Base-by-base conservation (phyloP, 495 filamentous ascomycete species). In the Penicillium cataractarum region DNA sequence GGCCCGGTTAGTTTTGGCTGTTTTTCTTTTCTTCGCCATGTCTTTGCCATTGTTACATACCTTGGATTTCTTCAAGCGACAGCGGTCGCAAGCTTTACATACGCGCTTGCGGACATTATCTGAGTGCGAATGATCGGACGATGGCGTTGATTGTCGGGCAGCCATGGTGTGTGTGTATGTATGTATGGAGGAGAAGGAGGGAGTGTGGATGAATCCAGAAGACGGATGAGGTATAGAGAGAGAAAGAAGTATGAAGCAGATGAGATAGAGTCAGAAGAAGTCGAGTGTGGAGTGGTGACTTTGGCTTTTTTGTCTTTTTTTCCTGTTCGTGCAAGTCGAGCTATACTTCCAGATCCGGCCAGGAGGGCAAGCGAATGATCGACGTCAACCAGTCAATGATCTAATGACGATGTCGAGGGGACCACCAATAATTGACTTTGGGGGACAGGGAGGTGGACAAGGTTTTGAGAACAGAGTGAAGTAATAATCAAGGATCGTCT, bases 61-160 rank as follows among this genome's bases (percentile, higher is more conserved):
- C 80, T 88, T 88, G 69, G 83, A 87, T 70, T 88, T 88, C 73
- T 88, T 88, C 59, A 87, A 61, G 49, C 86, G 74, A 76, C 86
- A 88, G 51, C 86, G 82, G 71, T 88, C 86, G 74, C 86, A 88
- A 13, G 86, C 86, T 68, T 86, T 86, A 61, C 85, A 85, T 44
- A 87, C 85, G 65, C 85, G 75, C 69, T 88, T 87, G 61, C 85
- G 82, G 19, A 81, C 70, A 63, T 74, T 74, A 55, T 79, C 79
- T 12, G 78, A 79, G 67, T 79, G 77, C 19, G 77, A 78, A 55
- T 79, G 69, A 22, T 82, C 79, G 42, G 79, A 80, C 9, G 71
- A 63, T 39, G 79, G 78, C 55, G 78, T 74, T 68, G 79, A 74
- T 72, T 82, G 79, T 31, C 78, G 76, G n/a, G 78, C 73, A 22